Conservation (phyloP, 345 rosid species). For the Hibiscus mutabilis region DNA sequence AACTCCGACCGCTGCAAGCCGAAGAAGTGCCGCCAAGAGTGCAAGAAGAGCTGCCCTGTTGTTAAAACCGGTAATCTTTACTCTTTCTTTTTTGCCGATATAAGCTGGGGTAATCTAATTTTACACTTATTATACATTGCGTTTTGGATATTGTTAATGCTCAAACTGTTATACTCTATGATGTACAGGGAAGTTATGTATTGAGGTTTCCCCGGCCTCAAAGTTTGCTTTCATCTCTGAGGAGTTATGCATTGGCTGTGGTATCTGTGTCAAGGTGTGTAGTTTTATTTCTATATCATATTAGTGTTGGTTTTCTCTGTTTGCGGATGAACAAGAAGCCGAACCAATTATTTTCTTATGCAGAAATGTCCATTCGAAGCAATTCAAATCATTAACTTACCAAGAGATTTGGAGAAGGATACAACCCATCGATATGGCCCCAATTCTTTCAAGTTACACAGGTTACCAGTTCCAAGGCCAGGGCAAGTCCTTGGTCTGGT, state of each 20-base stretch:
- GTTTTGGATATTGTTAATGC: too few species aligned
- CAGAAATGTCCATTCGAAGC: slow-evolving; percentile 99
- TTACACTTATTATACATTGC: too few species aligned
- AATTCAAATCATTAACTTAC: slow-evolving; percentile 93
- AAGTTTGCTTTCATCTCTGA: slow-evolving; percentile 93
- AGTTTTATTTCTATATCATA: neutral
- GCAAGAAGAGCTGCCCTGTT: too few species aligned
- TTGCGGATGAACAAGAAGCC: neutral
- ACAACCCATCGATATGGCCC: slow-evolving; percentile 98
- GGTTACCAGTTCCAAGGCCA: slow-evolving; percentile 97
- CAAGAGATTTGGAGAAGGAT: slow-evolving; percentile 84
- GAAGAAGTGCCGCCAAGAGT: too few species aligned
- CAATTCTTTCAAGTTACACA: slow-evolving; percentile 90
- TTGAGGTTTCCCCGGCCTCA: slow-evolving; percentile 74
- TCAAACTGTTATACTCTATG: neutral
- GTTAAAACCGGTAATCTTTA: too few species aligned
- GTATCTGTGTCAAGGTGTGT: slow-evolving; percentile 84
- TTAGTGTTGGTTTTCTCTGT: neutral
- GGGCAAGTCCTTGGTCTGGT: slow-evolving; percentile 99
- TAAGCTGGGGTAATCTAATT: too few species aligned
- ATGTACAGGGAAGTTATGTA: slow-evolving; percentile 75
- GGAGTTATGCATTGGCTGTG: slow-evolving; percentile 94
- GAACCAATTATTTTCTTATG: neutral
- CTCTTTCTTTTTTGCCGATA: too few species aligned
- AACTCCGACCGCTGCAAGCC: too few species aligned